Conservation (phyloP, 164 flowering plant genomes). For the Vitis rotundifolia region DNA sequence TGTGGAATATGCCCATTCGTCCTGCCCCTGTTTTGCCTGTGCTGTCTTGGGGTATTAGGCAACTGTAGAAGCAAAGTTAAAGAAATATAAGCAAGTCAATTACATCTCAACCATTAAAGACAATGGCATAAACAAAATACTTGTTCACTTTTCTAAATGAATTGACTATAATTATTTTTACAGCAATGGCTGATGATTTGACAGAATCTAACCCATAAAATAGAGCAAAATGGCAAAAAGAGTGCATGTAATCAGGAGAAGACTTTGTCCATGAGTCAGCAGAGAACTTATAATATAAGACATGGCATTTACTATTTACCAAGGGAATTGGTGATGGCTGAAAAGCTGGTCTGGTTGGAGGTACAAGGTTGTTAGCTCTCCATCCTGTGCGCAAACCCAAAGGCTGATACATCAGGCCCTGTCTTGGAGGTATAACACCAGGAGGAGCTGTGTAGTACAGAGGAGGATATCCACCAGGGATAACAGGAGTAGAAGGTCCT, state of each 20-base stretch:
- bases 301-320: constrained; percentile 26
- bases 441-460: constrained; percentile 56
- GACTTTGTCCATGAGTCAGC: neutral
- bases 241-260: neutral
- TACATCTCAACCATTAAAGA: neutral
- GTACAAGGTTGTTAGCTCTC: constrained; percentile 56
- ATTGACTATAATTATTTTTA: neutral
- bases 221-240: neutral
- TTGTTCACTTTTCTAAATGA: neutral
- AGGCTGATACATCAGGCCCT: constrained; percentile 71
- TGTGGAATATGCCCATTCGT: constrained; percentile 49
- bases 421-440: constrained; percentile 51
- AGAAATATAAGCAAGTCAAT: neutral
- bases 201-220: neutral
- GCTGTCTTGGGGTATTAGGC: constrained; percentile 47
- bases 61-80: constrained; percentile 34
- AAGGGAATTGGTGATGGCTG: constrained; percentile 45
- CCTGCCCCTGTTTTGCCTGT: constrained; percentile 66
- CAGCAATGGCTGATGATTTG: neutral
- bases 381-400: constrained; percentile 72
- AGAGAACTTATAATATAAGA: neutral
- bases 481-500: constrained; percentile 54
- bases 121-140: neutral
- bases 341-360: constrained; percentile 51
- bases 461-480: constrained; percentile 69